Conservation (phyloP, 495 filamentous ascomycete genomes). For the Penicillium odoratum region DNA sequence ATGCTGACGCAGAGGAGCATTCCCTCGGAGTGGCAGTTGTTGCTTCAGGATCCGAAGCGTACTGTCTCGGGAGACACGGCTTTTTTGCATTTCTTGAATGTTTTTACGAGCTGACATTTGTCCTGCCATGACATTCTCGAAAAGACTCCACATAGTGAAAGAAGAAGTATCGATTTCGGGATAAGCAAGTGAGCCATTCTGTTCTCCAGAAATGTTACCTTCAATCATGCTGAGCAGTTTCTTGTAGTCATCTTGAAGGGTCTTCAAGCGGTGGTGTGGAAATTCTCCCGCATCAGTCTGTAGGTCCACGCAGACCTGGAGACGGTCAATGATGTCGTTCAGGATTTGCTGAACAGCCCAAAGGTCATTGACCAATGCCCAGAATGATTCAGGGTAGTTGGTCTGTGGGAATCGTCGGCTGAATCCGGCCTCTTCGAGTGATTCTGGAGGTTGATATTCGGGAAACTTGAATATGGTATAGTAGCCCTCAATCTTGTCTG, state of each 20-base stretch:
- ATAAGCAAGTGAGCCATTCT: background rate
- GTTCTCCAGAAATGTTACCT: background rate
- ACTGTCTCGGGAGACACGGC: background rate
- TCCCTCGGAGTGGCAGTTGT: background rate
- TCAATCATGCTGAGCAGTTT: background rate
- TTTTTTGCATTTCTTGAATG: background rate
- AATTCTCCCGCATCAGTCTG: background rate
- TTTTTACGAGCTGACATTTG: background rate
- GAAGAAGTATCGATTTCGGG: background rate
- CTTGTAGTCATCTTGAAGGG: background rate
- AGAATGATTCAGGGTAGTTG: background rate
- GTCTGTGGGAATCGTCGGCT: background rate
- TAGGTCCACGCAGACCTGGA: background rate
- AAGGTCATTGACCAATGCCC: background rate
- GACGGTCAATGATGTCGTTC: background rate
- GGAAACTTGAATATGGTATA: background rate
- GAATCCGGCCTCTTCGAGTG: background rate
- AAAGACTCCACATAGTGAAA: background rate
- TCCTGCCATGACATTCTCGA: background rate
- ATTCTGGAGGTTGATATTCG: background rate
- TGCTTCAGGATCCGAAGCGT: background rate
- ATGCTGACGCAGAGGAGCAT: background rate
- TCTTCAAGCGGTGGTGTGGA: background rate
- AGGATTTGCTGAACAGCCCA: background rate
- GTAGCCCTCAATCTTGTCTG: background rate